Percentiles rank a stretch among this genome's conserved stretches.
Conservation (phyloP, 164 flowering plant genomes). For the Tetracentron sinense region DNA sequence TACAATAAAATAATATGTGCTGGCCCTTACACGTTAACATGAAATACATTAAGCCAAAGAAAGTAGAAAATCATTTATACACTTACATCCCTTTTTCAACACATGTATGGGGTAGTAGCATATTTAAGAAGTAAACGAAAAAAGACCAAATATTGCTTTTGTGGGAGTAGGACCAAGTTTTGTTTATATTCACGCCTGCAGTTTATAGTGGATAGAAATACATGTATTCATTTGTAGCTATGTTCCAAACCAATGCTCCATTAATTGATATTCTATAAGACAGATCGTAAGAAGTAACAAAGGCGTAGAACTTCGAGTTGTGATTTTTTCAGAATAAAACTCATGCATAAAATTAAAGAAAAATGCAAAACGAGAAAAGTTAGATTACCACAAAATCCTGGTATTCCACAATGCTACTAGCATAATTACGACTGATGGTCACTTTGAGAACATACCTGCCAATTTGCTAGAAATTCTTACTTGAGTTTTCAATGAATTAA, state of each 20-base stretch:
- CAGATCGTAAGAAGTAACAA: background rate
- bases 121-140: too few relatives aligned
- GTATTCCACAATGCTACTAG: constrained; percentile 72
- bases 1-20: too few relatives aligned
- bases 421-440: constrained; percentile 82
- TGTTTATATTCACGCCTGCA: background rate
- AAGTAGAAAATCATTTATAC: too few relatives aligned
- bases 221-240: too few relatives aligned
- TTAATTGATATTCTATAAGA: background rate
- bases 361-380: constrained; percentile 4
- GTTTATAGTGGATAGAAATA: background rate
- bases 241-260: background rate
- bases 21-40: too few relatives aligned
- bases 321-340: background rate
- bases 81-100: too few relatives aligned
- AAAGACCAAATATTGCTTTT: background rate
- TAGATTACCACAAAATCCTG: constrained; percentile 79
- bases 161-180: background rate
- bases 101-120: too few relatives aligned
- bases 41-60: too few relatives aligned
- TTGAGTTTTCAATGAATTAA: background rate
- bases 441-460: constrained; percentile 87
- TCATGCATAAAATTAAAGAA: background rate
- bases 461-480: constrained; percentile 6
- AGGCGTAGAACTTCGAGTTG: background rate